Percentiles rank a stretch among this genome's conserved stretches.
Evolutionary conservation across 495 filamentous ascomycete genomes (phyloP).

Genomic region (Neohortaea acidophila): DNA sequence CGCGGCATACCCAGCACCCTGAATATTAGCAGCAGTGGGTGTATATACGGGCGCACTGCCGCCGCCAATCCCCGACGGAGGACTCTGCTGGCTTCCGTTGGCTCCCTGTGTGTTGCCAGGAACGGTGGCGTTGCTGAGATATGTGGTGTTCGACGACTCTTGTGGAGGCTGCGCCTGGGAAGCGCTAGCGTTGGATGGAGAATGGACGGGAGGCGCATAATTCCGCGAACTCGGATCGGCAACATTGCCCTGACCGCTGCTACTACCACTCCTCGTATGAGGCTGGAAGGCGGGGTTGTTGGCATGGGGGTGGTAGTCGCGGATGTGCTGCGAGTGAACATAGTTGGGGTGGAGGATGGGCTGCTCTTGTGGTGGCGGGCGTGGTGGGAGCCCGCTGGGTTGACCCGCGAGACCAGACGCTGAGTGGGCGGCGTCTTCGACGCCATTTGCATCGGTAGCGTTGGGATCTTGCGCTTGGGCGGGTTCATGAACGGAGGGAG

Average conservation of each 20-base stretch:
- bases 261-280: constrained; percentile 27
- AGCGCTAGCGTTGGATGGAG: neutral
- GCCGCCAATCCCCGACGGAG: too few species aligned
- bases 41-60: too few species aligned
- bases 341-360: constrained; percentile 44
- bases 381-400: constrained; percentile 38
- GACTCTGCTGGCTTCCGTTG: too few species aligned
- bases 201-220: constrained; percentile 9
- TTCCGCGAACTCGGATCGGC: constrained; percentile 9
- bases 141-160: too few species aligned
- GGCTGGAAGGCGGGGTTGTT: constrained; percentile 39
- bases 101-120: too few species aligned
- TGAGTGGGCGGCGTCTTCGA: neutral
- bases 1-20: too few species aligned
- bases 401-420: constrained; percentile 24
- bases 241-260: constrained; percentile 33
- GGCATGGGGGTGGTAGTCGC: constrained; percentile 40
- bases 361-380: constrained; percentile 39
- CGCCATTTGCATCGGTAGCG: neutral
- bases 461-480: constrained; percentile 23
- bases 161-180: neutral
- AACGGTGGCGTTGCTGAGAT: too few species aligned
- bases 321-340: constrained; percentile 39
- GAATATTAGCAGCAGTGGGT: too few species aligned
- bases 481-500: constrained; percentile 11